Percentiles rank a stretch among this genome's conserved stretches.
Conservation (phyloP, 2,329 filamentous ascomycete genomes). For the Eutypa lata region DNA sequence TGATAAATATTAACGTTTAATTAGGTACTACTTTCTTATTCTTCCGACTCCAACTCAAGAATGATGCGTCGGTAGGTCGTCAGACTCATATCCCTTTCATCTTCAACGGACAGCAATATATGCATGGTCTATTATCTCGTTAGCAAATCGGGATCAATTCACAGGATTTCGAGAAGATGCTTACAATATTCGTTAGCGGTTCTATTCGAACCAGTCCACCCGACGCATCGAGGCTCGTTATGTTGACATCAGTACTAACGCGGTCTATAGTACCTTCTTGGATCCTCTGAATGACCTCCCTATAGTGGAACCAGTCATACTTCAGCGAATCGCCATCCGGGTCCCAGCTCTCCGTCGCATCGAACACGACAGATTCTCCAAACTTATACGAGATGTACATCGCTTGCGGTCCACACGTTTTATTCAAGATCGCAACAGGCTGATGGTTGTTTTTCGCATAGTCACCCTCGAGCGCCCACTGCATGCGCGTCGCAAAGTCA, state of each 20-base stretch:
- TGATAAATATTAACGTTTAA: too few species aligned
- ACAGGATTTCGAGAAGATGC: neutral
- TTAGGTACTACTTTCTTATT: too few species aligned
- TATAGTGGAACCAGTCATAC: slow-evolving; percentile 45
- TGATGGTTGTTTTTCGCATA: slow-evolving; percentile 36
- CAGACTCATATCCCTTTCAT: slow-evolving; percentile 2
- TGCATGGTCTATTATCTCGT: slow-evolving; percentile 8
- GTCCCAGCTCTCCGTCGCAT: slow-evolving; percentile 39
- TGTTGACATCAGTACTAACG: slow-evolving; percentile 4
- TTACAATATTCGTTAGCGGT: slow-evolving; percentile 6
- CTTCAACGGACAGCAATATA: slow-evolving; percentile 5
- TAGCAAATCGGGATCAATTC: neutral
- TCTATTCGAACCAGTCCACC: slow-evolving; percentile 13
- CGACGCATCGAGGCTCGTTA: slow-evolving; percentile 13
- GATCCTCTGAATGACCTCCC: slow-evolving; percentile 11
- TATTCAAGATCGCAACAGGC: slow-evolving; percentile 39
- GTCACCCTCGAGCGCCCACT: slow-evolving; percentile 11
- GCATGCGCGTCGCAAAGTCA: slow-evolving; percentile 21
- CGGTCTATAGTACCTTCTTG: slow-evolving; percentile 4
- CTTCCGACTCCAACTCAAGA: slow-evolving; percentile 17
- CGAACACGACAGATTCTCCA: slow-evolving; percentile 32
- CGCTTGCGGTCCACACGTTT: slow-evolving; percentile 32
- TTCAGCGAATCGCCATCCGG: slow-evolving; percentile 34
- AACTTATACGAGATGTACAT: slow-evolving; percentile 33
- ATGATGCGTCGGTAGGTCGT: slow-evolving; percentile 10